Evolutionary conservation across 2,329 filamentous ascomycete genomes (phyloP).

Genomic region (Trematosphaeria pertusa): DNA sequence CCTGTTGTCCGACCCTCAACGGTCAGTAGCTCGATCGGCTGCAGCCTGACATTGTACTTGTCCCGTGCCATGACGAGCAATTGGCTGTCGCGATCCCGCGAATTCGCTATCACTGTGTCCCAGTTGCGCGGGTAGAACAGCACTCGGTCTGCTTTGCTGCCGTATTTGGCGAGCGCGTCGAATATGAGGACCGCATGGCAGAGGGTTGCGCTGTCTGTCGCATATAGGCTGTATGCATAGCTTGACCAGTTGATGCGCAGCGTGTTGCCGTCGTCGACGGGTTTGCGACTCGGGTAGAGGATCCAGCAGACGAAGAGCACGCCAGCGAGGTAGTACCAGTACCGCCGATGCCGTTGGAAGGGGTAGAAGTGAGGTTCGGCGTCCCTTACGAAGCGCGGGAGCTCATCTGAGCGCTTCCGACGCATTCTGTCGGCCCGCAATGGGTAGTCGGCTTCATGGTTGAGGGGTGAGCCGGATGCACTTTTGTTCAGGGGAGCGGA

Average conservation of each 20-base stretch:
- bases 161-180: constrained; percentile 50
- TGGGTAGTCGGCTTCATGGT: constrained; percentile 17
- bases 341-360: constrained; percentile 38
- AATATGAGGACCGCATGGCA: constrained; percentile 56
- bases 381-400: constrained; percentile 38
- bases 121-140: constrained; percentile 54
- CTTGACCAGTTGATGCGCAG: constrained; percentile 45
- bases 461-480: background rate
- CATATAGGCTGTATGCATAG: constrained; percentile 54
- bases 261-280: constrained; percentile 12
- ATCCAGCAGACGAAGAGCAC: constrained; percentile 39
- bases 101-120: constrained; percentile 38
- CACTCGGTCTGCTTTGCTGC: constrained; percentile 54
- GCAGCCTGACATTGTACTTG: constrained; percentile 58
- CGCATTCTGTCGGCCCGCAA: constrained; percentile 32
- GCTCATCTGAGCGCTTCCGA: constrained; percentile 42
- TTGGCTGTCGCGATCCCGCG: constrained; percentile 51
- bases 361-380: constrained; percentile 13
- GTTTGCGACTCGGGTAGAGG: constrained; percentile 24
- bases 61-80: constrained; percentile 58
- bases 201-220: constrained; percentile 50
- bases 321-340: constrained; percentile 33
- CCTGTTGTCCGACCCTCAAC: constrained; percentile 43
- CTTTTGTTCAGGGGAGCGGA: constrained; percentile 18
- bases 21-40: constrained; percentile 53